phyloP scores from a whole-genome alignment of 805 yeast genomes.

The Candida oleophila region DNA sequence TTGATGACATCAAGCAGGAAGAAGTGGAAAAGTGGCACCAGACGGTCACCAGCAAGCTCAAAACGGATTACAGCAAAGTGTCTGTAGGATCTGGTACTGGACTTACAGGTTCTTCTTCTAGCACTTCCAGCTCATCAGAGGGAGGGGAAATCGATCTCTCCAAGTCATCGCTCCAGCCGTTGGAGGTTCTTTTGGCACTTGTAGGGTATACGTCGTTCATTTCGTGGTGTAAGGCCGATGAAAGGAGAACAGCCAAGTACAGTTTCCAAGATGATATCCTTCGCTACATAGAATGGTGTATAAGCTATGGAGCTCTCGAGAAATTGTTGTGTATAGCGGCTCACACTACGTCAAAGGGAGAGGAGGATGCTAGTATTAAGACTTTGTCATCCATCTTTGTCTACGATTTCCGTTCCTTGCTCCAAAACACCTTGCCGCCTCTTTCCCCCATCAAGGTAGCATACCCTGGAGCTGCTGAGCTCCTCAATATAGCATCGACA shows the following conservation, averaged over 20 bases:
- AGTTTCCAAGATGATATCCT: conserved; percentile 59
- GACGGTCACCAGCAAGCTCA: conserved; percentile 45
- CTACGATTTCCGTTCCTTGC: conserved; percentile 63
- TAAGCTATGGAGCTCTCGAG: conserved; percentile 69
- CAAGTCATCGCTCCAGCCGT: conserved; percentile 29
- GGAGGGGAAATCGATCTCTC: conserved; percentile 31
- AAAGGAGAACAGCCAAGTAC: conserved; percentile 38
- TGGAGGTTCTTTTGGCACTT: conserved; percentile 44
- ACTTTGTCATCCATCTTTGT: conserved; percentile 39
- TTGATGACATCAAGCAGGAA: conserved; percentile 27
- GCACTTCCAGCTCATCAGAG: conserved; percentile 13
- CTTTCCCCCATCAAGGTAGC: conserved; percentile 50
- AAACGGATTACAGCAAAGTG: conserved; percentile 19
- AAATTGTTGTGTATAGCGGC: conserved; percentile 61
- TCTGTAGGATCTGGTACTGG: conserved; percentile 13
- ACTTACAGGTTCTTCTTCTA: conserved; percentile 20
- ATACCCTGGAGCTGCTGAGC: conserved; percentile 43
- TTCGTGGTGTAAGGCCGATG: conserved; percentile 62
- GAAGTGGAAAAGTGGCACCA: conserved; percentile 39
- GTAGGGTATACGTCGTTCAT: conserved; percentile 59
- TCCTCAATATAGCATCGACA: conserved; percentile 24
- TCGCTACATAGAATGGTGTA: conserved; percentile 55
- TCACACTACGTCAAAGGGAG: conserved; percentile 36
- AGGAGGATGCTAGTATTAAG: no score
- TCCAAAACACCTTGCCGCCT: conserved; percentile 66